Evolutionary conservation across 108 stramenopile species (phyloP).

Genomic region (Fistulifera pelliculosa): DNA sequence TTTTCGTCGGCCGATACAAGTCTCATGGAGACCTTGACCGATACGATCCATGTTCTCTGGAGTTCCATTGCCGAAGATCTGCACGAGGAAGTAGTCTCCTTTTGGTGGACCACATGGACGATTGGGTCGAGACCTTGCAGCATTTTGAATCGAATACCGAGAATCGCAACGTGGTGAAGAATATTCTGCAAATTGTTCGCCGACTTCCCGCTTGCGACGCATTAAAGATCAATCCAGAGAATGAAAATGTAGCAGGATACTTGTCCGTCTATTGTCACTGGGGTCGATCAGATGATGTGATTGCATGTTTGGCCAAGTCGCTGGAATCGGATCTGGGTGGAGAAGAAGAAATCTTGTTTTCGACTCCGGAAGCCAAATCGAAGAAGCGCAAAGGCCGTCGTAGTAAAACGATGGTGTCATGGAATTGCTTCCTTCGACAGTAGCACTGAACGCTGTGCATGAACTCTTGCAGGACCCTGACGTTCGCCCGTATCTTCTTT

Average conservation of each 20-base stretch:
- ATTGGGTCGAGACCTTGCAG: neutral
- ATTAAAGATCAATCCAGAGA: conserved; percentile 10
- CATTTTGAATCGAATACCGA: neutral
- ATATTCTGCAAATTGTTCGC: neutral
- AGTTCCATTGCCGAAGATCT: conserved; percentile 39
- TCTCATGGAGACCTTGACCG: conserved; percentile 59
- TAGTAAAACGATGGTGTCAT: too few species aligned
- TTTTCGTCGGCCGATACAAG: conserved; percentile 30
- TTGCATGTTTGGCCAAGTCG: too few species aligned
- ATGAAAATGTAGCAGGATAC: conserved; percentile 7
- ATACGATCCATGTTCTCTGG: conserved; percentile 53
- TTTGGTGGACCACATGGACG: conserved; percentile 17
- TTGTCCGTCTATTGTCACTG: too few species aligned
- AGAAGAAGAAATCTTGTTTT: too few species aligned
- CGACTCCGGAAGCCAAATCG: too few species aligned
- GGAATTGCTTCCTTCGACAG: too few species aligned
- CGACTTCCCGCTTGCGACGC: neutral
- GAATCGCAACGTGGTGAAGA: neutral
- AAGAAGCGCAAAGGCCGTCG: too few species aligned
- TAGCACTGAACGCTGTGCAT: too few species aligned
- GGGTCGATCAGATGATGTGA: too few species aligned
- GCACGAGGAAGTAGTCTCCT: too few species aligned
- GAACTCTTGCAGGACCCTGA: too few species aligned
- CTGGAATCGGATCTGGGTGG: too few species aligned
- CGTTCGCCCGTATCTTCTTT: conserved; percentile 6